Evolutionary conservation across 768 basidiomycete species (phyloP), one percentile per base, ranked within the genome.

Genomic region (Amanita rimosa): DNA sequence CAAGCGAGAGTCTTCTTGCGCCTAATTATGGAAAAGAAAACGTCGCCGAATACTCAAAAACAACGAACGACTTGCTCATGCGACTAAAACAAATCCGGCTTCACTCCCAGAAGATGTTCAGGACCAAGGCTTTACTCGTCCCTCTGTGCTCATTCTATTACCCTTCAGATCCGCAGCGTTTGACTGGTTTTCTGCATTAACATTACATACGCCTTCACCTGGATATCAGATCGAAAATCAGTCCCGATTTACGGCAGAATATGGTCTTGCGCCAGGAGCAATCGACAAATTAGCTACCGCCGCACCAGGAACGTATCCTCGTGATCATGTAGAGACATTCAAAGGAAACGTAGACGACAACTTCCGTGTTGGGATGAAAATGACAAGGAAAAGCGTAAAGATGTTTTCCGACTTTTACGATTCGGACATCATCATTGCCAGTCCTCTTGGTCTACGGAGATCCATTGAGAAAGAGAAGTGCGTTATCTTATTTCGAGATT

Each of bases 101-200:
- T 65, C 67, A 6, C 69, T 78, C 19, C 81, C 82, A 2, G 79
- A 83, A 64, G 81, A 89, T 52, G 75, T 88, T 11, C 89, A 90
- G 66, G 96, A 99, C 60, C 96, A 98, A 73, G 95, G 95, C 22
- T 98, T 97, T 67, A 96, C 94, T 6, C 86, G 96, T 4, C 95
- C 96, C 8, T 93, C 95, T 16, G 72, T 95, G 24, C 85, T 99
- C 40, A 68, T 99, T 54, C 79, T 98, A 50, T 76, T 94, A 8
- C 96, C 96, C 1, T 92, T 97, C 70, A 91, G 96, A 43, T 90
- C 89, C 35, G 83, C 81, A 44, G 94, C 89, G 0, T 67, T 85
- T 5, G 72, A 78, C 48, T 97, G 94, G 89, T 68, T 93, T 53
- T 71, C 73, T n/a, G 79, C 85, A 21, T 69, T 97, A 46, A 82